Percentiles rank a stretch among this genome's conserved stretches.
These are phyloP conservation scores for Aplosporella prunicola DNA, from an alignment of 2,329 filamentous ascomycete genomes.

Conservation along the genomic window DNA sequence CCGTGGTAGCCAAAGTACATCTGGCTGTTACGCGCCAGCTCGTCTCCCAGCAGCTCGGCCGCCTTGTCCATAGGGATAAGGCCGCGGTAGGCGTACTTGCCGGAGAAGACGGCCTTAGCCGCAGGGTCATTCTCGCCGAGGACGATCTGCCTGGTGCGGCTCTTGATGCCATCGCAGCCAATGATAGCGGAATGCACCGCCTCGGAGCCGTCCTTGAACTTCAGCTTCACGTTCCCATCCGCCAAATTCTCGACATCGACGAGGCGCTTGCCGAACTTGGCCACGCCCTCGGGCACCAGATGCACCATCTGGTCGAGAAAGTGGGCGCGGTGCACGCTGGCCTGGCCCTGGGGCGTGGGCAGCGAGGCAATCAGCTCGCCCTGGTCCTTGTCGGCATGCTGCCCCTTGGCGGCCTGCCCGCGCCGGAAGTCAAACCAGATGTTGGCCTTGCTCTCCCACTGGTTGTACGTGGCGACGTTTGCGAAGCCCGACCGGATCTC, in stretches of 20 bases:
- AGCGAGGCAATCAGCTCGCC: conserved; percentile 20
- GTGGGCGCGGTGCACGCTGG: conserved; percentile 38
- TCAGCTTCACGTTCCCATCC: conserved; percentile 22
- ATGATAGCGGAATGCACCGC: conserved; percentile 42
- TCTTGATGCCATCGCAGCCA: conserved; percentile 57
- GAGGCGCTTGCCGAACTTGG: conserved; percentile 33
- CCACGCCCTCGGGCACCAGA: conserved; percentile 33
- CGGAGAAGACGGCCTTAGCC: conserved; percentile 41
- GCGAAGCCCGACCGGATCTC: conserved; percentile 35
- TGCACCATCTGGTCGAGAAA: conserved; percentile 42
- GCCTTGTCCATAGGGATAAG: conserved; percentile 52
- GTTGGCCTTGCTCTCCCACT: conserved; percentile 24
- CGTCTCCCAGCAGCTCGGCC: conserved; percentile 37
- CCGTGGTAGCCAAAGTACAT: conserved; percentile 50
- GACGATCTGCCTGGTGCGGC: conserved; percentile 43
- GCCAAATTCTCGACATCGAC: conserved; percentile 18
- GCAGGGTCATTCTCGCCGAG: conserved; percentile 40
- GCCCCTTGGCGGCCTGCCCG: conserved; percentile 19
- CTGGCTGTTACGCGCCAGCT: conserved; percentile 41
- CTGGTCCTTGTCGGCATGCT: conserved; percentile 14
- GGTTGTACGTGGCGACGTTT: conserved; percentile 32
- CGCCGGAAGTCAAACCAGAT: conserved; percentile 36
- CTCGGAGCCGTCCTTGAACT: conserved; percentile 37
- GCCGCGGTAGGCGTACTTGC: conserved; percentile 54
- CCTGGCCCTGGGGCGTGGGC: conserved; percentile 13